These are phyloP conservation scores for Cinnamomum micranthum DNA, from an alignment of 164 flowering plant species.

Conservation along the genomic window DNA sequence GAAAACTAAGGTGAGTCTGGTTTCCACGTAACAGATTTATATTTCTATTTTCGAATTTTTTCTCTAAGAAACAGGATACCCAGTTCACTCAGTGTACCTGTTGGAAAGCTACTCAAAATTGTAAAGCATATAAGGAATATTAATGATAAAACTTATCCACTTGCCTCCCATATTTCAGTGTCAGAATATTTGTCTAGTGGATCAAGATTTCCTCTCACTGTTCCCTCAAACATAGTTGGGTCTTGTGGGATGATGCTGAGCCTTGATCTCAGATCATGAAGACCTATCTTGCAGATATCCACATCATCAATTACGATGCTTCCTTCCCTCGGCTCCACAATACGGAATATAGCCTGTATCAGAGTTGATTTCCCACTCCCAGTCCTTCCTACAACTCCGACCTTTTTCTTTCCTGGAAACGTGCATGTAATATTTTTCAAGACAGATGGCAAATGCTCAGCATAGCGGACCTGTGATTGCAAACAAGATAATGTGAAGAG, in stretches of 20 bases:
- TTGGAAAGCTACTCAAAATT: not conserved
- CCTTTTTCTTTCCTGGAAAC: conserved; percentile 31
- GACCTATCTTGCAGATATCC: conserved; percentile 74
- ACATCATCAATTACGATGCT: conserved; percentile 71
- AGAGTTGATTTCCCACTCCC: conserved; percentile 43
- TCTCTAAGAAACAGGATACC: no score
- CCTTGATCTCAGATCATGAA: conserved; percentile 82
- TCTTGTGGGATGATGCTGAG: conserved; percentile 95
- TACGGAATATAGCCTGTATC: conserved; percentile 64
- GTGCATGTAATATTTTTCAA: conserved; percentile 32
- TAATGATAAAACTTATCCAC: not conserved
- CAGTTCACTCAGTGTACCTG: not conserved
- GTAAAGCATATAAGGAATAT: not conserved
- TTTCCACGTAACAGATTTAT: no score
- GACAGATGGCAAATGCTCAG: conserved; percentile 36
- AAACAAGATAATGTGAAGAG: not conserved
- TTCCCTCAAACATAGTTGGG: conserved; percentile 88
- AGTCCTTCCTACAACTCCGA: conserved; percentile 36
- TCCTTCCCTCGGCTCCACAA: conserved; percentile 78
- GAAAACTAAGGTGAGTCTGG: no score
- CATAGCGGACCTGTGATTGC: conserved; percentile 29
- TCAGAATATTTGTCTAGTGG: conserved; percentile 69
- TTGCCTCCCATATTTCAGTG: conserved; percentile 77
- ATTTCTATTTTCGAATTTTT: no score
- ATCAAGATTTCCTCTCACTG: conserved; percentile 85